Evolutionary conservation across 2,329 filamentous ascomycete species (phyloP).

Genomic region (Cercospora zeae-maydis): DNA sequence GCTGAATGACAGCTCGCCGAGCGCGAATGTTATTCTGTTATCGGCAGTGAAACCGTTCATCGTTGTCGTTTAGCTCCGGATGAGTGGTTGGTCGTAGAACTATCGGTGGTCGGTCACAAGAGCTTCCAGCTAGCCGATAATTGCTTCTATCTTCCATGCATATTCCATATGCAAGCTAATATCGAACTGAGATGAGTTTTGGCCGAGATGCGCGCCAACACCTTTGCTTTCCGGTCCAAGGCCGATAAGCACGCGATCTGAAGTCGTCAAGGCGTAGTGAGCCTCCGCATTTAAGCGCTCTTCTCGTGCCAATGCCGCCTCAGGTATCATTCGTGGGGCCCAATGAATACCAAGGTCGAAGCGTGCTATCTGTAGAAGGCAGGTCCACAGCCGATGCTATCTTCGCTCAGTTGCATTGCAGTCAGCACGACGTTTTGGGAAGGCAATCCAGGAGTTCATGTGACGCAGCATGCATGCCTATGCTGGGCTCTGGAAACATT

Average conservation of each 20-base stretch:
- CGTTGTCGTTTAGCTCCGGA: not conserved
- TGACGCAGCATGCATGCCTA: not conserved
- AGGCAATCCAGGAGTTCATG: not conserved
- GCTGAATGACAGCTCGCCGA: not conserved
- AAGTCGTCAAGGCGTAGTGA: not conserved
- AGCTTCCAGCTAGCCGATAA: not conserved
- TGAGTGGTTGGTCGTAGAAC: not conserved
- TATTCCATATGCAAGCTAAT: not conserved
- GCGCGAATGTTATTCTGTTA: not conserved
- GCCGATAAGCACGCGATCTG: slow-evolving; percentile 1
- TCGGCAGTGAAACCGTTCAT: not conserved
- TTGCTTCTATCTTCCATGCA: not conserved
- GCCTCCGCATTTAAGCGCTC: not conserved
- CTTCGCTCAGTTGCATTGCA: not conserved
- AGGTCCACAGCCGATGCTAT: not conserved
- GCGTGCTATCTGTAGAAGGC: slow-evolving; percentile 7
- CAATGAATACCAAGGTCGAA: not conserved
- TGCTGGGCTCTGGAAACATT: not conserved
- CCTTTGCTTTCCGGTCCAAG: not conserved
- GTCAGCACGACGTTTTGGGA: not conserved
- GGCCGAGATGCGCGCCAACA: not conserved
- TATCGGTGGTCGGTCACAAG: not conserved
- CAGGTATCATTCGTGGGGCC: not conserved
- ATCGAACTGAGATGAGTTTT: not conserved
- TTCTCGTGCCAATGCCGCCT: not conserved